Evolutionary conservation across 176 grass and related monocot species (phyloP).

Genomic region (Microstegium vimineum): DNA sequence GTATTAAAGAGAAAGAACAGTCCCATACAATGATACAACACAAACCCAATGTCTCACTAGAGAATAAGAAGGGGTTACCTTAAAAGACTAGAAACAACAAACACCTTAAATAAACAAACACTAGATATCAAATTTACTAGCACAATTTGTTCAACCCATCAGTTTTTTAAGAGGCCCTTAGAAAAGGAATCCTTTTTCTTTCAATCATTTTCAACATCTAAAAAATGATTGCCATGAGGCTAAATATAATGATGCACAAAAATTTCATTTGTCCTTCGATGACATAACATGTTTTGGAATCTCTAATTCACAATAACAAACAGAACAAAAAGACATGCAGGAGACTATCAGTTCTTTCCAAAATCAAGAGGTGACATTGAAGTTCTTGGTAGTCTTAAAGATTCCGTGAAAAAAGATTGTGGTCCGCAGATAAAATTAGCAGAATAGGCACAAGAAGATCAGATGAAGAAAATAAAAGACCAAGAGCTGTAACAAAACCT

Average conservation of each 20-base stretch:
- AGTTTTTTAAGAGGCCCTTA: neutral
- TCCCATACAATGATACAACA: neutral
- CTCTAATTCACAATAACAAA: neutral
- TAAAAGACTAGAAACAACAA: neutral
- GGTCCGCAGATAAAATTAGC: neutral
- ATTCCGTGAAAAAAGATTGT: slow-evolving; percentile 17
- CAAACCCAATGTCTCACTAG: neutral
- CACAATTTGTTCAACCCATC: neutral
- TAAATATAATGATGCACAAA: neutral
- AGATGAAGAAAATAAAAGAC: neutral
- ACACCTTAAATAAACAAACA: neutral
- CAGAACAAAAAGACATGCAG: neutral
- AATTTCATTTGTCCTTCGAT: neutral
- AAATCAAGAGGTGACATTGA: neutral
- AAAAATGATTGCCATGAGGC: neutral
- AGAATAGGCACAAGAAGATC: neutral
- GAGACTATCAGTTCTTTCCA: neutral
- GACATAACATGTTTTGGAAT: neutral
- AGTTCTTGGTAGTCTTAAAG: neutral
- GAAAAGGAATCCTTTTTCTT: neutral
- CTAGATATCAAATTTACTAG: neutral
- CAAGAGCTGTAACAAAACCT: slow-evolving; percentile 39
- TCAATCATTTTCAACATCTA: neutral
- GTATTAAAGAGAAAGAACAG: neutral
- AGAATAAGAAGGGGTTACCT: neutral